Conservation (phyloP, 106 monocot genomes). For the Dendrobium nobile region DNA sequence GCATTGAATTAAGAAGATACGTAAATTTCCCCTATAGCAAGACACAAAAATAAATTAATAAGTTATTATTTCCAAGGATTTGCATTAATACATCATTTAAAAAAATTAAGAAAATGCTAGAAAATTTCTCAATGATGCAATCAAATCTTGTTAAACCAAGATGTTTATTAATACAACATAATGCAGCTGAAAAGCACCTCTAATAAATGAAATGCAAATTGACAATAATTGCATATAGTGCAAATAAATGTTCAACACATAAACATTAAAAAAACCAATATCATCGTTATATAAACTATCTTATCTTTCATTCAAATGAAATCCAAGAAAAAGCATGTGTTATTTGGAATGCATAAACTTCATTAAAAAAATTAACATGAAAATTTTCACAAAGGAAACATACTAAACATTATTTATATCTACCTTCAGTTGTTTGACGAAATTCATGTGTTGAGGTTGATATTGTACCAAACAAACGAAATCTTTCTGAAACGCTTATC, state of each 20-base stretch:
- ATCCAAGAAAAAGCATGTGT: not conserved
- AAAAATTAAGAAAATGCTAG: too few species aligned
- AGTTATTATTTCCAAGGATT: too few species aligned
- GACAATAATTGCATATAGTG: not conserved
- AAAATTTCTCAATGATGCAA: too few species aligned
- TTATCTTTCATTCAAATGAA: not conserved
- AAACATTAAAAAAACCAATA: not conserved
- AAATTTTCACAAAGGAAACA: not conserved
- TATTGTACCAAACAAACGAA: constrained; percentile 80
- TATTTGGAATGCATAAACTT: not conserved
- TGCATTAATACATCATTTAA: too few species aligned
- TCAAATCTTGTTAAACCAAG: too few species aligned
- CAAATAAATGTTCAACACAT: not conserved
- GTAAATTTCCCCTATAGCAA: too few species aligned
- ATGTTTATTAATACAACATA: too few species aligned
- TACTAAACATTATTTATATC: not conserved
- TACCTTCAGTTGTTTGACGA: constrained; percentile 45
- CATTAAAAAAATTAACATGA: not conserved
- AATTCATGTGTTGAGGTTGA: constrained; percentile 48
- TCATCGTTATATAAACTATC: not conserved
- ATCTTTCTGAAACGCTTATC: constrained; percentile 58
- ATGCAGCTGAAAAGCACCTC: too few species aligned
- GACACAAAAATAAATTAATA: too few species aligned
- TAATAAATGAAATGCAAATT: not conserved
- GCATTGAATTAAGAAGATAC: too few species aligned